Base-by-base conservation (phyloP, 2,329 filamentous ascomycete genomes). In the Colletotrichum cereale region DNA sequence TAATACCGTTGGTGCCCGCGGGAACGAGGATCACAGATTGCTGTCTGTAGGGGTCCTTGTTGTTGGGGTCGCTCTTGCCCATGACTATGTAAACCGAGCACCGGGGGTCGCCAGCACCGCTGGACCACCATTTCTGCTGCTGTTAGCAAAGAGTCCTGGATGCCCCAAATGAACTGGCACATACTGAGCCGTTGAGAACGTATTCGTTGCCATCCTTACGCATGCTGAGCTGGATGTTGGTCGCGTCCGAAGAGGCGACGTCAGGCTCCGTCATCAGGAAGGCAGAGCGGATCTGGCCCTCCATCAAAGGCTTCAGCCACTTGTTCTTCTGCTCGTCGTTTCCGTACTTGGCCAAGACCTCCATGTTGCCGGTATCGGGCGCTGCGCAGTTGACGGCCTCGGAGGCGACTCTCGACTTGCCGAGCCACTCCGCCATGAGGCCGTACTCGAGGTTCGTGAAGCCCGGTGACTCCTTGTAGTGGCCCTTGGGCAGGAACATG, bases 381-480 rank as follows among this genome's bases (percentile, higher is more conserved):
- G 95, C 95, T 44, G 95, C 88, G 83, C 95, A 97, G 83, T 97
- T 97, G 80, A 92, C 93, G 34, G 95, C 94, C 85, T 96, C 94
- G 10, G 93, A 94, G 14, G 95, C 96, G 73, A 90, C 86, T 79
- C 89, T 87, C 75, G 93, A 97, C 85, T 94, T 96, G 74, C 96
- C 96, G 76, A 98, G 86, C 84, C 94, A 93, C 85, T 99, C 96
- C 24, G 96, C 96, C 95, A 98, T 99, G 77, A 99, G 85, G 16
- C 95, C 96, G 80, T 99, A 99, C 84, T 99, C 96, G 73, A 99
- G 86, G 83, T 98, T 99, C 72, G 91, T 94, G 85, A 94, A 98
- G 42, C 96, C 96, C 31, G 96, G 95, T 1, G 95, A 97, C 85
- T 98, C 94, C 82, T 92, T 94, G 88, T 98, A 98, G 84, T 98